These are phyloP conservation scores for Candida fluviatilis DNA, from an alignment of 805 yeast species.

Conservation along the genomic window DNA sequence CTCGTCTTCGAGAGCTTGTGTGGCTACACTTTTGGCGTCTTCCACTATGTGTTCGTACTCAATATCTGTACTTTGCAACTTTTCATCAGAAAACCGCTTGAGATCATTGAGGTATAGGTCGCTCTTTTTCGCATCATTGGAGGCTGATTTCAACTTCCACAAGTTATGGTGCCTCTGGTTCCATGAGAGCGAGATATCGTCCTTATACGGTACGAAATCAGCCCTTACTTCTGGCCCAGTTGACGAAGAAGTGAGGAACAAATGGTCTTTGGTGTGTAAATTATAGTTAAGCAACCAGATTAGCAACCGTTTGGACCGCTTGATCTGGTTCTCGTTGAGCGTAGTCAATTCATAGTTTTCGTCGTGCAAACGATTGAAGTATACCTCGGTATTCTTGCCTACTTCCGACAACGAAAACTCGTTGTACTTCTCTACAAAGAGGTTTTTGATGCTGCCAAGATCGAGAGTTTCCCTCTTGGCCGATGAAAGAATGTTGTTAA, in stretches of 20 bases:
- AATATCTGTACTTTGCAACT: neutral
- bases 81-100: constrained; percentile 6
- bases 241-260: constrained; percentile 15
- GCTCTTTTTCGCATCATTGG: neutral
- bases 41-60: neutral
- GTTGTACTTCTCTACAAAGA: constrained; percentile 19
- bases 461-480: constrained; percentile 2
- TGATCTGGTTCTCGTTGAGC: constrained; percentile 22
- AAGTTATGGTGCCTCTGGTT: constrained; percentile 17
- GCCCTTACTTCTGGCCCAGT: constrained; percentile 3
- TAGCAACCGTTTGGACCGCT: constrained; percentile 33
- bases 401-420: constrained; percentile 21
- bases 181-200: constrained; percentile 32
- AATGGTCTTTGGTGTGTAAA: constrained; percentile 16
- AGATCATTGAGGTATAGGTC: constrained; percentile 2
- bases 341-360: constrained; percentile 30
- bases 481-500: constrained; percentile 23
- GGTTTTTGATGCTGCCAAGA: constrained; percentile 1
- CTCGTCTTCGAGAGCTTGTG: constrained; percentile 1
- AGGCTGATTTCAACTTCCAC: constrained; percentile 8
- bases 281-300: constrained; percentile 37
- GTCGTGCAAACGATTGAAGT: constrained; percentile 23
- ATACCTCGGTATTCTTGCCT: constrained; percentile 30
- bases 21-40: neutral
- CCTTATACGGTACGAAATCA: constrained; percentile 22